Conservation (phyloP, 2,329 filamentous ascomycete genomes). For the Trichoderma simmonsii region DNA sequence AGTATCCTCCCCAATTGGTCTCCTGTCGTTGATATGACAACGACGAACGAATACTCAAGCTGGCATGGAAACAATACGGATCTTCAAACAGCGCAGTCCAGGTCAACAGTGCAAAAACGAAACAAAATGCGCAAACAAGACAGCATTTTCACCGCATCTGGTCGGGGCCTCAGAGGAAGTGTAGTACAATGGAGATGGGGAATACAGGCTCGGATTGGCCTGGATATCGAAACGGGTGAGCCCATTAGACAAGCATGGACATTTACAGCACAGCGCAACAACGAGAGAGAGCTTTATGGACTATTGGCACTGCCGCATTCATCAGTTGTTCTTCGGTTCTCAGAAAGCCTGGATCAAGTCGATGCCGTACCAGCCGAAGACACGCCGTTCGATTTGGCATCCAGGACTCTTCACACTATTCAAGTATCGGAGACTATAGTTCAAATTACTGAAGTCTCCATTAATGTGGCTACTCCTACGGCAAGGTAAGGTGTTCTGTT, state of each 20-base stretch:
- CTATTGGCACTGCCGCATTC: conserved; percentile 50
- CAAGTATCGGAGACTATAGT: conserved; percentile 40
- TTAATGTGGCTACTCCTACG: conserved; percentile 38
- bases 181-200: conserved; percentile 69
- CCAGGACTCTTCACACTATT: conserved; percentile 49
- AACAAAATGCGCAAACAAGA: conserved; percentile 40
- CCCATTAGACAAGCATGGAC: conserved; percentile 54
- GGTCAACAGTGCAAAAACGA: conserved; percentile 9
- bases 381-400: conserved; percentile 49
- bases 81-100: conserved; percentile 7
- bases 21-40: conserved; percentile 54
- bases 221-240: conserved; percentile 51
- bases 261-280: conserved; percentile 34
- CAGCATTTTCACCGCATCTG: conserved; percentile 64
- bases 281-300: conserved; percentile 30
- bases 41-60: conserved; percentile 38
- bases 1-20: conserved; percentile 62
- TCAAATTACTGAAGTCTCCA: conserved; percentile 52
- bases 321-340: conserved; percentile 48
- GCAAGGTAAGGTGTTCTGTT: conserved; percentile 33
- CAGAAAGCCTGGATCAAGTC: conserved; percentile 45
- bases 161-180: conserved; percentile 58
- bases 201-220: conserved; percentile 63
- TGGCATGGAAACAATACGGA: conserved; percentile 21
- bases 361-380: conserved; percentile 40